Evolutionary conservation across 768 basidiomycete genomes (phyloP).

Genomic region (Agrocybe pediades): DNA sequence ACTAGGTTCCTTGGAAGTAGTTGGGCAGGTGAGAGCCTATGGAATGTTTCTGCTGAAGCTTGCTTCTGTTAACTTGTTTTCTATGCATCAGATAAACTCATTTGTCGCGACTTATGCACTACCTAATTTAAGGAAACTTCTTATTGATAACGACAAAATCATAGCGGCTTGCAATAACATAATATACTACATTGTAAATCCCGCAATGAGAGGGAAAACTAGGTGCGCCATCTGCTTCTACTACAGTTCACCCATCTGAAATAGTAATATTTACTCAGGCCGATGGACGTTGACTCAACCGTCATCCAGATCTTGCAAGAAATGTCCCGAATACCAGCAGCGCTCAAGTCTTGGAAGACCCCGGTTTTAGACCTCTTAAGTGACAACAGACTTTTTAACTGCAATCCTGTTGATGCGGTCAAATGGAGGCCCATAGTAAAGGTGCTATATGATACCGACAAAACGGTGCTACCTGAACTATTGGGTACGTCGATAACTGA

Average conservation of each 20-base stretch:
- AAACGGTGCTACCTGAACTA: slow-evolving; percentile 81
- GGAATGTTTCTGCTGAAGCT: not conserved
- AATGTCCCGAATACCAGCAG: slow-evolving; percentile 75
- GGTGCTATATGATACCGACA: slow-evolving; percentile 83
- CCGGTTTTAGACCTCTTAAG: slow-evolving; percentile 80
- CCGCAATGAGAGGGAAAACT: slow-evolving; percentile 76
- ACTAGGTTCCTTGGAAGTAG: slow-evolving; percentile 41
- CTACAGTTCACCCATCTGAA: not conserved
- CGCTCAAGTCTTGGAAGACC: slow-evolving; percentile 83
- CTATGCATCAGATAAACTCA: slow-evolving; percentile 55
- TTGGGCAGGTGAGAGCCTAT: slow-evolving; percentile 43
- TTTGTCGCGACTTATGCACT: slow-evolving; percentile 72
- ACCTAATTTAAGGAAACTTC: slow-evolving; percentile 75
- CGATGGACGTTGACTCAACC: slow-evolving; percentile 73
- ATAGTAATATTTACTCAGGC: slow-evolving; percentile 38
- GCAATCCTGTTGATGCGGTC: slow-evolving; percentile 50
- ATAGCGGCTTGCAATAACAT: slow-evolving; percentile 80
- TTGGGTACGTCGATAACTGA: slow-evolving; percentile 50
- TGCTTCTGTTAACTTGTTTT: slow-evolving; percentile 7
- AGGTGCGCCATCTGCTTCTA: slow-evolving; percentile 45
- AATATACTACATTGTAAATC: slow-evolving; percentile 79
- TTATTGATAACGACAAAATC: slow-evolving; percentile 85
- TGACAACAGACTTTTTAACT: slow-evolving; percentile 88
- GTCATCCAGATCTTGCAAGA: slow-evolving; percentile 73
- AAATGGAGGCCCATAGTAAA: slow-evolving; percentile 82